Conservation (phyloP, 1,284 basidiomycete genomes). For the Ganoderma resinaceum region DNA sequence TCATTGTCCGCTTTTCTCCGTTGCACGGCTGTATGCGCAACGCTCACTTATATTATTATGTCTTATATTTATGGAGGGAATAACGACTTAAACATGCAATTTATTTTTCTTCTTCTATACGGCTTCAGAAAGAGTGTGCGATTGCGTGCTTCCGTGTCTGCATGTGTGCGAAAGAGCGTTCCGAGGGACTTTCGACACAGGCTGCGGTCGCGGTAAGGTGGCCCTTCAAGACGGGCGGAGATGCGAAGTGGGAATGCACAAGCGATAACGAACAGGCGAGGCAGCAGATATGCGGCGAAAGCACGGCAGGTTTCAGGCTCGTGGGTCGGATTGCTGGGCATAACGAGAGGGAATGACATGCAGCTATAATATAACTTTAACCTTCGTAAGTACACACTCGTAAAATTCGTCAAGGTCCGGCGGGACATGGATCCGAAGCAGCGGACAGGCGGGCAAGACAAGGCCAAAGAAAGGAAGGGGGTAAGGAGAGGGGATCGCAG, state of each 20-base stretch:
- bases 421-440: constrained; percentile 2
- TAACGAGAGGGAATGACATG: constrained; percentile 13
- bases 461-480: not conserved
- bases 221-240: not conserved
- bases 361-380: constrained; percentile 14
- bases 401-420: constrained; percentile 6
- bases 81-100: constrained; percentile 8
- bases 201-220: not conserved
- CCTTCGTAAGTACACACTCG: constrained; percentile 9
- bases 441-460: not conserved
- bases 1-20: not conserved
- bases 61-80: constrained; percentile 32
- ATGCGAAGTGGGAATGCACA: not conserved
- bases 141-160: not conserved
- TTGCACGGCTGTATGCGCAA: constrained; percentile 7
- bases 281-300: not conserved
- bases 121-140: not conserved
- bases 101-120: not conserved
- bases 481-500: not conserved
- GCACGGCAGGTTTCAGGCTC: not conserved
- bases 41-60: constrained; percentile 28
- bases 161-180: not conserved
- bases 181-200: not conserved
- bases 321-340: constrained; percentile 1
- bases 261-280: not conserved